Evolutionary conservation across 352 stramenopile species (phyloP), one percentile per base, ranked within the genome.

Genomic region (Elongisporangium anandrum): DNA sequence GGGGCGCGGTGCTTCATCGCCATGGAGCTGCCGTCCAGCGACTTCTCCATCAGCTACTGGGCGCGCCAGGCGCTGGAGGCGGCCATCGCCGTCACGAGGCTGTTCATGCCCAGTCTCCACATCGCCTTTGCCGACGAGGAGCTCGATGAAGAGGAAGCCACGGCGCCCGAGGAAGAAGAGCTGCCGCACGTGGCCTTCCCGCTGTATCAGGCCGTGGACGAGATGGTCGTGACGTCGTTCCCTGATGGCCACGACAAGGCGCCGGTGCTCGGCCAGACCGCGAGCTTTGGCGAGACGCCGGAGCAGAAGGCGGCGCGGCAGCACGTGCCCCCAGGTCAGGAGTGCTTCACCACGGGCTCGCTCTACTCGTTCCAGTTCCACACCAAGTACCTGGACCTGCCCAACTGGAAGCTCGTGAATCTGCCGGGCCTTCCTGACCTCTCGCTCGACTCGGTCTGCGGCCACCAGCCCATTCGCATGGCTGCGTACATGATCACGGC

Each of bases 341-440:
- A 77, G 51, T 56, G 38, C 45, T 83, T 57, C 52, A 61, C 48
- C 8, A 54, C 63, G n/a, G 75, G 75, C 52, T 73, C 66, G 3
- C 54, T 87, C 4, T 87, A 87, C 56, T 81, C 75, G 9, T 80
- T 92, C 59, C 73, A 88, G 58, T 84, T 80, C 60, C 65, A 81
- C 58, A 84, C 73, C 20, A 74, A 68, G 39, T 72, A 82, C 60
- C 54, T 57, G 0, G 73, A 87, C 39, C 64, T 84, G 57, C 67
- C 65, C 41, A 68, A 69, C 48, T 86, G 75, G 72, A 73, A 70
- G 52, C 63, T 90, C 17, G 68, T 72, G 17, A 83, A 79, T 52
- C 16, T 87, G 12, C 64, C 68, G 3, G 70, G 72, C 1, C 57
- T 79, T 19, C 65, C 63, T 7, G 70, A 86, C 47, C 59, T 88